Percentiles rank a stretch among this genome's conserved stretches.
phyloP scores from a whole-genome alignment of 306 rosid genomes.

The Malus domestica region DNA sequence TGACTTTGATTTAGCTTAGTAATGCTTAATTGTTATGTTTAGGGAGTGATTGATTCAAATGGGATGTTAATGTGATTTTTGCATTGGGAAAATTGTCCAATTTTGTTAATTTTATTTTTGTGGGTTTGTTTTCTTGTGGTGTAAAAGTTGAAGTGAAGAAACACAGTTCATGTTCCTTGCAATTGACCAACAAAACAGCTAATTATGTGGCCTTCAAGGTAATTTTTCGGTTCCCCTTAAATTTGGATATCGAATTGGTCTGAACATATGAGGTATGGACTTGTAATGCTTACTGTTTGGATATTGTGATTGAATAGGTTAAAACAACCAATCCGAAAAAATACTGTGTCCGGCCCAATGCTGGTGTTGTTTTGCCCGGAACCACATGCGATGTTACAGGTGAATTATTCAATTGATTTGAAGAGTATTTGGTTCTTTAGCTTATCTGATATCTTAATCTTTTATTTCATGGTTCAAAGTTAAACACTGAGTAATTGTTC shows the following conservation, averaged over 20 bases:
- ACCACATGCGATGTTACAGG: conserved; percentile 35
- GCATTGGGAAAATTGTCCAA: neutral
- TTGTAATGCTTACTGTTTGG: neutral
- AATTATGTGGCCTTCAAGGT: conserved; percentile 47
- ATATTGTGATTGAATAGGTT: conserved; percentile 23
- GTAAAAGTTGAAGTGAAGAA: conserved; percentile 46
- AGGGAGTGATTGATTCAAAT: neutral
- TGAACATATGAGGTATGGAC: neutral
- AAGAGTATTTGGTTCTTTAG: neutral
- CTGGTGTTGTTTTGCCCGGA: conserved; percentile 34
- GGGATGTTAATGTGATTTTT: neutral
- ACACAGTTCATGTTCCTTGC: conserved; percentile 44
- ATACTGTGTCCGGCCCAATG: conserved; percentile 47
- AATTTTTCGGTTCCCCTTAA: neutral
- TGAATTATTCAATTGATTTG: conserved; percentile 1
- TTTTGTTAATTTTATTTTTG: neutral
- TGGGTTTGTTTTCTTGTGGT: neutral
- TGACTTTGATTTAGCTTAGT: neutral
- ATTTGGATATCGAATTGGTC: neutral
- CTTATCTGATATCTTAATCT: neutral
- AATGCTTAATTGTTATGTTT: neutral
- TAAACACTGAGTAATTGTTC: neutral
- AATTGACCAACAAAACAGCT: conserved; percentile 40
- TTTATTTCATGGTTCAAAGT: too few species aligned
- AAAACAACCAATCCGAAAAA: conserved; percentile 46